Conservation (phyloP, 352 stramenopile genomes). For the Thraustochytrium sp. region DNA sequence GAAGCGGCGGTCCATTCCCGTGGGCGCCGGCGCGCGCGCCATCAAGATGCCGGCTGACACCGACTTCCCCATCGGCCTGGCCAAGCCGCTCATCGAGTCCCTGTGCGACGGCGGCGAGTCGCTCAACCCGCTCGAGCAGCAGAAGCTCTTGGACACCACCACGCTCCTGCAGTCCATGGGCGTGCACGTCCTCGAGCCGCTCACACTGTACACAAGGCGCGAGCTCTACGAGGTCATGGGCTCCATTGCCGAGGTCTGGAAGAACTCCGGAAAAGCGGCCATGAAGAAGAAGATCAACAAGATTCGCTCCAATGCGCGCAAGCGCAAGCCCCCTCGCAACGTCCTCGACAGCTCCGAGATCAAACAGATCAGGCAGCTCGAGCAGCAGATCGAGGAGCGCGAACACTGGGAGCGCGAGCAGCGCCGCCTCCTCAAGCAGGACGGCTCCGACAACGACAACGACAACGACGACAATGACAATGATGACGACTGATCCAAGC, state of each 20-base stretch:
- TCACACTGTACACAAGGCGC: constrained; percentile 28
- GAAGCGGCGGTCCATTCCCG: not conserved
- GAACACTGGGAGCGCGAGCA: not conserved
- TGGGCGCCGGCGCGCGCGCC: not conserved
- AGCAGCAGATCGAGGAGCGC: not conserved
- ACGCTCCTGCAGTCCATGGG: not conserved
- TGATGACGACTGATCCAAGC: too few species aligned
- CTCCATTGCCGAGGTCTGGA: constrained; percentile 36
- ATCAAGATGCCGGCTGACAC: not conserved
- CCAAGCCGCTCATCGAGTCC: not conserved
- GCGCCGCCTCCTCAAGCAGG: not conserved
- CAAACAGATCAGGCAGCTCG: not conserved
- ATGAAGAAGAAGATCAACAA: constrained; percentile 38
- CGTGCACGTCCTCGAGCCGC: constrained; percentile 3
- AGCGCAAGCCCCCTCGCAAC: constrained; percentile 25
- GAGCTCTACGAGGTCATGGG: constrained; percentile 39
- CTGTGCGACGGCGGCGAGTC: not conserved
- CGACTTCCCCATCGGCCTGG: not conserved
- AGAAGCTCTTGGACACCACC: constrained; percentile 17
- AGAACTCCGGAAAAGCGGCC: constrained; percentile 35
- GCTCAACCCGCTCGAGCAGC: constrained; percentile 11
- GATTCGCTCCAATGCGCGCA: constrained; percentile 2
- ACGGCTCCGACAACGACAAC: not conserved
- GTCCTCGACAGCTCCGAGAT: constrained; percentile 7
- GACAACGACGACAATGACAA: too few species aligned